A percentile compares a stretch with the other conserved stretches of the same genome.
phyloP scores from a whole-genome alignment of 768 basidiomycete species.

The Russula brevipes region DNA sequence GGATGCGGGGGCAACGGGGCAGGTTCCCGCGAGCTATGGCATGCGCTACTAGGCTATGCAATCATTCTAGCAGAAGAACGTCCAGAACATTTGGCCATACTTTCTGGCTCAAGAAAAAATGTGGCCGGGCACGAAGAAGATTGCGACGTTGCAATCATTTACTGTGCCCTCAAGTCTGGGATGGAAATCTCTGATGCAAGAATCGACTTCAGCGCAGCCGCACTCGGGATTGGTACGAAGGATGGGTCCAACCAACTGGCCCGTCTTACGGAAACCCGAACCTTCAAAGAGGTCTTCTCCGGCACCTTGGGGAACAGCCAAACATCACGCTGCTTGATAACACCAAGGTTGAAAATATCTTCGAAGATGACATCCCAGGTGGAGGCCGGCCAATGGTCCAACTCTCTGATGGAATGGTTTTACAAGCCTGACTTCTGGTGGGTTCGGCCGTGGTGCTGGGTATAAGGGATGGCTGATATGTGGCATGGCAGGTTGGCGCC shows the following conservation, averaged over 20 bases:
- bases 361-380: constrained; percentile 41
- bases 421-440: constrained; percentile 74
- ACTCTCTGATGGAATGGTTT: constrained; percentile 57
- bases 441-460: constrained; percentile 27
- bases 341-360: constrained; percentile 69
- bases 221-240: constrained; percentile 33
- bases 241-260: constrained; percentile 54
- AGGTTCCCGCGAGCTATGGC: too few relatives aligned
- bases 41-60: not conserved
- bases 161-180: constrained; percentile 66
- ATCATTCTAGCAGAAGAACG: not conserved
- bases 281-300: constrained; percentile 78
- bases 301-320: constrained; percentile 48
- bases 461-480: not conserved
- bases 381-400: constrained; percentile 77
- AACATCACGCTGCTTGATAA: constrained; percentile 64
- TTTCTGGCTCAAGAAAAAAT: not conserved
- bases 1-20: too few relatives aligned
- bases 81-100: too few relatives aligned
- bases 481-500: constrained; percentile 70
- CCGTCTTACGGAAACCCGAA: constrained; percentile 86
- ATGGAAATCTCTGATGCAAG: constrained; percentile 77
- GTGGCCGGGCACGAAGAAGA: constrained; percentile 42
- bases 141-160: constrained; percentile 67
- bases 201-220: constrained; percentile 61